These are phyloP conservation scores for Wickerhamiella sorbophila DNA, from an alignment of 805 yeast species.

Conservation along the genomic window DNA sequence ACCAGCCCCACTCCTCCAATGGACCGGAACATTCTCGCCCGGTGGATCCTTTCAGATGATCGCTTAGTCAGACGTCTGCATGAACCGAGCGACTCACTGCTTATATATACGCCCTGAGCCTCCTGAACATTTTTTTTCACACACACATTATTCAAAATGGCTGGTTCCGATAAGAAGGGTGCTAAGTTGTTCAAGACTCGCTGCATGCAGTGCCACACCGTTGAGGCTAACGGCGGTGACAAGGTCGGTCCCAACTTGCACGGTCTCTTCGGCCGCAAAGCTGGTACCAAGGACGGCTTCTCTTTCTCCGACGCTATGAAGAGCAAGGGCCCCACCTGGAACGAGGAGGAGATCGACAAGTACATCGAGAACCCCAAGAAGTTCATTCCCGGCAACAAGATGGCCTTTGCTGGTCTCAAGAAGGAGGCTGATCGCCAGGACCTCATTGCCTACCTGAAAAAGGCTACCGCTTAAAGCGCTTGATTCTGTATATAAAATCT, in stretches of 20 bases:
- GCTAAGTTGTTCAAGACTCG: conserved; percentile 97
- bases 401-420: conserved; percentile 99
- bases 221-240: conserved; percentile 90
- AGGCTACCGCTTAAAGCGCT: conserved; percentile 24
- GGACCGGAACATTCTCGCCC: neutral
- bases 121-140: neutral
- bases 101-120: neutral
- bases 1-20: too few relatives aligned
- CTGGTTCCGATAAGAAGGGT: conserved; percentile 80
- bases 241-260: conserved; percentile 98
- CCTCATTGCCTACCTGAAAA: conserved; percentile 68
- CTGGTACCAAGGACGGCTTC: conserved; percentile 87
- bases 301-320: conserved; percentile 97
- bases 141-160: conserved; percentile 3
- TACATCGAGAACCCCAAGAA: conserved; percentile 99
- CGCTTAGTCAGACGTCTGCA: neutral
- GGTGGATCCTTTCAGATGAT: neutral
- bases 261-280: conserved; percentile 84
- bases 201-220: conserved; percentile 98
- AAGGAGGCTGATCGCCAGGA: conserved; percentile 98
- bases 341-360: conserved; percentile 75
- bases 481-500: conserved; percentile 2
- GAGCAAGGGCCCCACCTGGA: conserved; percentile 85
- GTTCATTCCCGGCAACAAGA: conserved; percentile 99
- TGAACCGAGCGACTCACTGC: neutral